Base-by-base conservation (phyloP, 805 yeast species). In the Metschnikowia vanudenii region DNA sequence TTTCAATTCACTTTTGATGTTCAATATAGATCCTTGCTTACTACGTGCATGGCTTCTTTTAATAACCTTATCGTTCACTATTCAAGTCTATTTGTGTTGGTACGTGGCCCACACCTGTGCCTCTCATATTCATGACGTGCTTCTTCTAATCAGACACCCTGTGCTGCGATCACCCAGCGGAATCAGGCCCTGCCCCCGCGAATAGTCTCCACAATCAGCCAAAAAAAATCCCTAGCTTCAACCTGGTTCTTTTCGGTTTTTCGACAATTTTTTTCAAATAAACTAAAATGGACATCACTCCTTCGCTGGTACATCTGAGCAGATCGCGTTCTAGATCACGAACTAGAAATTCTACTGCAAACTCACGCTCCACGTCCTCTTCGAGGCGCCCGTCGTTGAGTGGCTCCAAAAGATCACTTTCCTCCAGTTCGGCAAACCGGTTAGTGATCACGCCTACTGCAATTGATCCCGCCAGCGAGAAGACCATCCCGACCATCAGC, bases 401-500 rank as follows among this genome's bases (percentile, higher is more conserved):
- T 29, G 61, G 61, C 4, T 54, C 62, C 31, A 63, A 59, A 41
- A 54, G 73, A 45, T 68, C 75, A 17, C 60, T 71, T 29, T 66
- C 74, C 12, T 59, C 71, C 20, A 50, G 65, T 5, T 67, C 72
- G 5, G 52, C 65, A 22, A 57, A 53, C 43, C 68, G 58, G 29
- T 54, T 70, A 26, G 51, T 50, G 17, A 46, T 65, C 10, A 61
- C 65, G 4, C 63, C 67, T 10, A 60, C 70, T 2, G 34, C 57
- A 20, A 54, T 64, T 22, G 67, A 62, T 13, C 46, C 56, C 19
- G 48, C 57, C 24, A 69, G 63, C 24, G 72, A 67, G 22, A 66
- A 61, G 30, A 38, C 74, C 49, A 57, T 79, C 64, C 58, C 85
- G 65, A 39, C 78, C 61, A 78, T 83, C 5, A 74, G 75, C 37